These are phyloP conservation scores for Oryza meyeriana DNA, from an alignment of 176 grass and related monocot species.

Conservation along the genomic window DNA sequence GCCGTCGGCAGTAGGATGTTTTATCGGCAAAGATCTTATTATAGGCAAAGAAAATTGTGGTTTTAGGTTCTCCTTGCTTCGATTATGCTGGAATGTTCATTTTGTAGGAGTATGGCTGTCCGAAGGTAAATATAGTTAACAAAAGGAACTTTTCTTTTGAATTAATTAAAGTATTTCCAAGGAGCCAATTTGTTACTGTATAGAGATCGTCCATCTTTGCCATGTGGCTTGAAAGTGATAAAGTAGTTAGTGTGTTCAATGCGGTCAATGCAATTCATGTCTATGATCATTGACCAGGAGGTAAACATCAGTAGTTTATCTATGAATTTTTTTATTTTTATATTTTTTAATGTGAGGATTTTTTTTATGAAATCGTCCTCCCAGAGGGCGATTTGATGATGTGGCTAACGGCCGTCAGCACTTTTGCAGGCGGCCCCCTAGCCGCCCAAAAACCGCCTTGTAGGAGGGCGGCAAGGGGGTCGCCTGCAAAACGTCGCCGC, in stretches of 20 bases:
- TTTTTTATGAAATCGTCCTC: too few relatives aligned
- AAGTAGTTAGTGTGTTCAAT: neutral
- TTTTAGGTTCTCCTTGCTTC: neutral
- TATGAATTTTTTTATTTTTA: too few relatives aligned
- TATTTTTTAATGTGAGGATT: too few relatives aligned
- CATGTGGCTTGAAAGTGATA: neutral
- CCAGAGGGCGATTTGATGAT: too few relatives aligned
- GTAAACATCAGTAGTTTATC: neutral
- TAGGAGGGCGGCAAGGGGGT: too few relatives aligned
- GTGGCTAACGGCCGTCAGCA: too few relatives aligned
- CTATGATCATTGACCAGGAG: neutral
- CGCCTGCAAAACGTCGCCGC: too few relatives aligned
- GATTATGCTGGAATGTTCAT: neutral
- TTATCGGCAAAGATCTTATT: neutral
- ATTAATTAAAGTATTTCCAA: neutral
- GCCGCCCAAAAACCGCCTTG: too few relatives aligned
- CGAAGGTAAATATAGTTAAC: neutral
- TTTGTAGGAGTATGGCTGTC: neutral
- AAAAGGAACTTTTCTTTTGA: neutral
- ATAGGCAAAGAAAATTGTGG: neutral
- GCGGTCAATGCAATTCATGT: neutral
- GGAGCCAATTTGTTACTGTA: neutral
- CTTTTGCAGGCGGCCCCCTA: too few relatives aligned
- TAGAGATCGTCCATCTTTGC: neutral
- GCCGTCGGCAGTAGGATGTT: slow-evolving; percentile 9